Conservation (phyloP, 257 asterid genomes). For the Linaria vulgaris region DNA sequence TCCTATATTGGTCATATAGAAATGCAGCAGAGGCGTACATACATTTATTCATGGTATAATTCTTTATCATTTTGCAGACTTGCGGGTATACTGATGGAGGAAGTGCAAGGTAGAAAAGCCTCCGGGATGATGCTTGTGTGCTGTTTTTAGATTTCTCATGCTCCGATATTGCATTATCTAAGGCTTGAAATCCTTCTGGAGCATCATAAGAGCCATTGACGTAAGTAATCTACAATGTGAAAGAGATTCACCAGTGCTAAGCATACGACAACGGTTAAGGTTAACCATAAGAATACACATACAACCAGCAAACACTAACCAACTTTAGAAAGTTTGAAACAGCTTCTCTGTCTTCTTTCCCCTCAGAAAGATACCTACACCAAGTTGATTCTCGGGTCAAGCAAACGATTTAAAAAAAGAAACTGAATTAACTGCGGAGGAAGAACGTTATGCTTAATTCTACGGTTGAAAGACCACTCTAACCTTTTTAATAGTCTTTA, state of each 20-base stretch:
- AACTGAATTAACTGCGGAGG: not conserved
- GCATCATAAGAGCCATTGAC: constrained; percentile 88
- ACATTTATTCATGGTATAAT: constrained; percentile 68
- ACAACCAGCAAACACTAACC: constrained; percentile 49
- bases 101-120: constrained; percentile 95
- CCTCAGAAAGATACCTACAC: constrained; percentile 70
- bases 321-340: constrained; percentile 69
- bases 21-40: constrained; percentile 26
- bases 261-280: constrained; percentile 2
- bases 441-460: not conserved
- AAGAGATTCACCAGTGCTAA: constrained; percentile 6
- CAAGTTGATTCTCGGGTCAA: constrained; percentile 7
- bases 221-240: constrained; percentile 68
- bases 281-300: constrained; percentile 6
- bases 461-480: not conserved
- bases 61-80: constrained; percentile 91
- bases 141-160: constrained; percentile 65
- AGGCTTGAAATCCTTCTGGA: constrained; percentile 77
- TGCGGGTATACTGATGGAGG: constrained; percentile 97
- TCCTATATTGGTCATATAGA: too few species aligned
- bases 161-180: constrained; percentile 74
- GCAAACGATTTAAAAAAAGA: not conserved
- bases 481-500: not conserved
- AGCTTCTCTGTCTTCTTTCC: constrained; percentile 47
- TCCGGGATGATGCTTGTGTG: constrained; percentile 66